Conservation (phyloP, 2,329 filamentous ascomycete genomes). For the Ceratocystis cubensis region DNA sequence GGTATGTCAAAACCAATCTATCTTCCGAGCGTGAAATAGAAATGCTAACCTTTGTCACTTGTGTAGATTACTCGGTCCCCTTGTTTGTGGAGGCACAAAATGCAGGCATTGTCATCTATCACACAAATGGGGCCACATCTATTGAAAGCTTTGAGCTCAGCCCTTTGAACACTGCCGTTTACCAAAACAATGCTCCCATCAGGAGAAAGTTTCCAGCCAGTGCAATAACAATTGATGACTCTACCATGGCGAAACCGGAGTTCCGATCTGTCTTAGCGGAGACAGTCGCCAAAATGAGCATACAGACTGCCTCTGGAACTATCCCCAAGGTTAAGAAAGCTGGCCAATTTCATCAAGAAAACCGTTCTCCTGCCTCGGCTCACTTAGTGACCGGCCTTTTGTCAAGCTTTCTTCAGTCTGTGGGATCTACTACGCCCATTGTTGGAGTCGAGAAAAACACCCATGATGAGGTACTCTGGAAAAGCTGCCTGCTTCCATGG, state of each 20-base stretch:
- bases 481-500: constrained; percentile 32
- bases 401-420: constrained; percentile 30
- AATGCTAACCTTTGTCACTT: neutral
- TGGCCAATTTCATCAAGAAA: constrained; percentile 29
- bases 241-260: constrained; percentile 20
- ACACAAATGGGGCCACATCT: neutral
- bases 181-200: constrained; percentile 27
- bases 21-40: too few relatives aligned
- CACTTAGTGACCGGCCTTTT: constrained; percentile 40
- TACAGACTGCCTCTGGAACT: constrained; percentile 23
- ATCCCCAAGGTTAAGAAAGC: constrained; percentile 30
- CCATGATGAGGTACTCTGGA: constrained; percentile 42
- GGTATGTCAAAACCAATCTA: neutral
- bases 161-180: constrained; percentile 25
- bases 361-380: constrained; percentile 38
- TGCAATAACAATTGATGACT: constrained; percentile 22
- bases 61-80: constrained; percentile 22
- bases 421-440: constrained; percentile 25
- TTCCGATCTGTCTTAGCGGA: constrained; percentile 11
- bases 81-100: constrained; percentile 29
- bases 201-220: constrained; percentile 25
- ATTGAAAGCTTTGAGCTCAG: constrained; percentile 28
- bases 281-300: constrained; percentile 26
- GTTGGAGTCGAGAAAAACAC: constrained; percentile 38
- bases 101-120: constrained; percentile 27